A percentile compares a stretch with the other conserved stretches of the same genome.
phyloP scores from a whole-genome alignment of 345 rosid genomes.

The Citrus hindsii region DNA sequence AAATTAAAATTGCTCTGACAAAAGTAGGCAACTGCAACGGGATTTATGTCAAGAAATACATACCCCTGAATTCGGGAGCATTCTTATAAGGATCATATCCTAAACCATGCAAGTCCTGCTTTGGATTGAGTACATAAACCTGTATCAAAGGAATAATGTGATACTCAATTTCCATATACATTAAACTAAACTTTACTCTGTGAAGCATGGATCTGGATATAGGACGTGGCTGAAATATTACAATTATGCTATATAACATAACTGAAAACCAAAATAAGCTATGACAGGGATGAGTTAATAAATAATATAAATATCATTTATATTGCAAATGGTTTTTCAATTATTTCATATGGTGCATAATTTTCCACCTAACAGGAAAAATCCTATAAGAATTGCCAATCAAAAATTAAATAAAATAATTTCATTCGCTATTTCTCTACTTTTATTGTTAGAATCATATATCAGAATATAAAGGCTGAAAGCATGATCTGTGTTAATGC shows the following conservation, averaged over 20 bases:
- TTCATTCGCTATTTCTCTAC: not conserved
- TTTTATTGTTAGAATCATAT: not conserved
- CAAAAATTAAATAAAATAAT: not conserved
- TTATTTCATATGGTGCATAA: not conserved
- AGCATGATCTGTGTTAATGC: not conserved
- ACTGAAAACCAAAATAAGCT: not conserved
- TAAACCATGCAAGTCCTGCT: constrained; percentile 84
- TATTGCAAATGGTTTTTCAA: not conserved
- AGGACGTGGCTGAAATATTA: not conserved
- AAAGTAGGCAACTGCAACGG: constrained; percentile 11
- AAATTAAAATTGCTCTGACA: constrained; percentile 6
- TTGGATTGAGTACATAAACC: constrained; percentile 79
- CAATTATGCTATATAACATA: not conserved
- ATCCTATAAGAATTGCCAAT: not conserved
- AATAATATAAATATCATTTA: not conserved
- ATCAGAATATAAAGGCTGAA: not conserved
- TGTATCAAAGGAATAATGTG: constrained; percentile 31
- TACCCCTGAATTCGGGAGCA: constrained; percentile 99
- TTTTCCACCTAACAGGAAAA: not conserved
- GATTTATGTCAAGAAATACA: constrained; percentile 20
- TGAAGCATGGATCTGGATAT: not conserved
- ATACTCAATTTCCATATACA: not conserved
- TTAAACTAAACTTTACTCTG: not conserved
- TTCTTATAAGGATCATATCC: constrained; percentile 91
- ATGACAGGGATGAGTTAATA: not conserved